Evolutionary conservation across 306 rosid genomes (phyloP), one percentile per base, ranked within the genome.

Genomic region (Cucumis hystrix): DNA sequence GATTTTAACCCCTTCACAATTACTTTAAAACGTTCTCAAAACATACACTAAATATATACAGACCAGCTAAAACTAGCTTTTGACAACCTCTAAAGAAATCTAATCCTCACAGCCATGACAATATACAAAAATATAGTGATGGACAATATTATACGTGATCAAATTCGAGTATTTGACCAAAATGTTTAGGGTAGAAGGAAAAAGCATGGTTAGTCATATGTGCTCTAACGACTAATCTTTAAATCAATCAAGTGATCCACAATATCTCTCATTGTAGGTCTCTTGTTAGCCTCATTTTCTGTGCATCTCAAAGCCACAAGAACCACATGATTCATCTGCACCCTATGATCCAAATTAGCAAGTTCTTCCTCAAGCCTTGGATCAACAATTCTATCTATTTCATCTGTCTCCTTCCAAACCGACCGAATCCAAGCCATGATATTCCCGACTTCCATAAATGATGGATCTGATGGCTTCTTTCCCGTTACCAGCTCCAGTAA

Each of bases 401-500:
- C 90, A 84, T 67, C 76, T 47, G 63, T 86, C 82, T 8, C 54
- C 3, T 43, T 69, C 97, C 97, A 87, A 9, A 80, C 28, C 9
- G 78, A 83, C 68, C 85, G 77, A 60, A 87, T 89, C 91, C 97
- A 93, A 4, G 70, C 72, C 77, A 78, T 88, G 52, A 91, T 61
- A 71, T 83, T 83, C 7, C 75, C 68, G 13, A 57, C 76, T 85
- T 84, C 82, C 79, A 51, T 49, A 39, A 85, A 90, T 25, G 85
- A 84, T 11, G 86, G 79, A 80, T 84, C 91, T 40, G 79, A 15
- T 40, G 83, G 95, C 83, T 85, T 88, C 89, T 83, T 93, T 66
- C 96, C 82, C 8, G 89, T 87, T 83, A 93, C 79, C 80, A 91
- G 79, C 92, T 89, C 92, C 9, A 93, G 87, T 80, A 93, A 82